Percentiles rank a stretch among this genome's conserved stretches.
Evolutionary conservation across 805 yeast genomes (phyloP).

Genomic region (Deakozyma indianensis): DNA sequence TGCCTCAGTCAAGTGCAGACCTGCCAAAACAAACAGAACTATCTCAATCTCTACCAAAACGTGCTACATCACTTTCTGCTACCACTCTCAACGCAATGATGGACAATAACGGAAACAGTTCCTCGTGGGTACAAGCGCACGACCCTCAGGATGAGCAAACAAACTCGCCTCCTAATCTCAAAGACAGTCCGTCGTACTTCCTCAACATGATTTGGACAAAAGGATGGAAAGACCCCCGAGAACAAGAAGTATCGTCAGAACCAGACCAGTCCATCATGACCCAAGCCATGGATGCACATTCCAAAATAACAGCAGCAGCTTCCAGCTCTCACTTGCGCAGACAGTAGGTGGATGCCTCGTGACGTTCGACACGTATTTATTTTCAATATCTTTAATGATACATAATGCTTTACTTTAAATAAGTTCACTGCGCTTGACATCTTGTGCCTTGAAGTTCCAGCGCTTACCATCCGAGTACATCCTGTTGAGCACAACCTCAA

Average conservation of each 20-base stretch:
- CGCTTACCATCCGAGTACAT: slow-evolving; percentile 38
- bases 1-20: background rate
- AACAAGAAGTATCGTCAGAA: background rate
- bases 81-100: background rate
- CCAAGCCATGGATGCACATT: background rate
- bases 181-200: background rate
- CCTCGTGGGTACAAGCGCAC: background rate
- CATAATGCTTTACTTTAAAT: no score
- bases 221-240: slow-evolving; percentile 1
- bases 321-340: background rate
- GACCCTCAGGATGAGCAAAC: background rate
- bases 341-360: background rate
- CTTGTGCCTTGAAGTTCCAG: background rate
- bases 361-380: background rate
- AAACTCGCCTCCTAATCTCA: background rate
- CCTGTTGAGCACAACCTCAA: slow-evolving; percentile 47
- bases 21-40: background rate
- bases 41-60: background rate
- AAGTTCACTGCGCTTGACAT: background rate
- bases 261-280: background rate
- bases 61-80: background rate
- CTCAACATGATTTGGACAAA: background rate
- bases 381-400: no score
- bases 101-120: background rate
- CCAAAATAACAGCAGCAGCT: background rate